phyloP scores from a whole-genome alignment of 352 stramenopile genomes.

The Pythium guiyangense region DNA sequence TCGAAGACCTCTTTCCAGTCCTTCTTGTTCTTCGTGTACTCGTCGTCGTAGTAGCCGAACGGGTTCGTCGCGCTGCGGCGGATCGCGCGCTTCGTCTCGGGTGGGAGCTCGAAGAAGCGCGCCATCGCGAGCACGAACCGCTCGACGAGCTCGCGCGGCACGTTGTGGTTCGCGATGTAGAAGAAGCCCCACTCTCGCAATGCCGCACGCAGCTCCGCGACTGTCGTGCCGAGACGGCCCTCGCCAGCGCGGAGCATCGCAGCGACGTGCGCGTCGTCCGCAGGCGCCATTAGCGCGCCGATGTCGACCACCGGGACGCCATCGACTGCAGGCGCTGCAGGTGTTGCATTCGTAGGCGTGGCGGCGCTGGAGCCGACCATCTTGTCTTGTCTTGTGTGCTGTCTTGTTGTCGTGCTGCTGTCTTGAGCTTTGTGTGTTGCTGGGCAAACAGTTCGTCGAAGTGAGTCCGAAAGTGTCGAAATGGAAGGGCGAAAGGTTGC shows the following conservation, averaged over 20 bases:
- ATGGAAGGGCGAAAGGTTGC: no score
- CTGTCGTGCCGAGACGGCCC: slow-evolving; percentile 19
- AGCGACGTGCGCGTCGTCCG: no score
- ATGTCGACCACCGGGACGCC: slow-evolving; percentile 47
- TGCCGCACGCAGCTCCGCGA: slow-evolving; percentile 34
- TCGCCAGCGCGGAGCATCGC: no score
- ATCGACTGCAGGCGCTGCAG: background rate
- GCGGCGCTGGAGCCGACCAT: no score
- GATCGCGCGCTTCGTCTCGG: slow-evolving; percentile 42
- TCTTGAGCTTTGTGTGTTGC: no score
- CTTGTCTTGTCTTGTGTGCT: no score
- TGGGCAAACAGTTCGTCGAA: no score
- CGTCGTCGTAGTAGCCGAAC: slow-evolving; percentile 91
- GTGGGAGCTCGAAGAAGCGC: slow-evolving; percentile 81
- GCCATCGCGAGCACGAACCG: slow-evolving; percentile 57
- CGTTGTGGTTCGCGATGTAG: slow-evolving; percentile 84
- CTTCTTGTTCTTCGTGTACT: slow-evolving; percentile 91
- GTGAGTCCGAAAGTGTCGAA: no score
- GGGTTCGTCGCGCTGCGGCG: slow-evolving; percentile 76
- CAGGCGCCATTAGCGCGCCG: slow-evolving; percentile 29
- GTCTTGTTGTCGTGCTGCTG: no score
- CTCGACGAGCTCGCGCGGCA: slow-evolving; percentile 56
- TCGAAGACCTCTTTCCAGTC: no score
- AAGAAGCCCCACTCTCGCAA: slow-evolving; percentile 89
- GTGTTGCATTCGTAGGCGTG: no score